Evolutionary conservation across 1,139 yeast genomes (phyloP).

Genomic region (Hansenula lynferdii): DNA sequence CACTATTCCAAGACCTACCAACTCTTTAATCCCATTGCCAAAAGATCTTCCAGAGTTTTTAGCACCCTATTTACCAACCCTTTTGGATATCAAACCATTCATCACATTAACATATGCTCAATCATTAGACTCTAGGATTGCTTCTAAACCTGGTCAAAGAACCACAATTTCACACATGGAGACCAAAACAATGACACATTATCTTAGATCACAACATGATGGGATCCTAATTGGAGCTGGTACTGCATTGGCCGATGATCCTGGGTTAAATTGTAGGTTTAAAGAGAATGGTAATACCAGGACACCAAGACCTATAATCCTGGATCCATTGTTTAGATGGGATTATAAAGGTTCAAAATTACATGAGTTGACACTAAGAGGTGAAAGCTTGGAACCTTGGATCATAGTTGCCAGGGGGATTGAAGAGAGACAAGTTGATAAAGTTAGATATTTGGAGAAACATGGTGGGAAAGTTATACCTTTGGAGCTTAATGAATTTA

Average conservation of each 20-base stretch:
- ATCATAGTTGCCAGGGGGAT: slow-evolving; percentile 39
- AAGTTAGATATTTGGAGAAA: slow-evolving; percentile 23
- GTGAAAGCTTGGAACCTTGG: slow-evolving; percentile 58
- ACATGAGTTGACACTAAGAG: slow-evolving; percentile 33
- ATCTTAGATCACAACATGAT: slow-evolving; percentile 71
- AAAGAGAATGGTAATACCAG: slow-evolving; percentile 22
- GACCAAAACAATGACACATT: slow-evolving; percentile 94
- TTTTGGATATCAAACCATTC: slow-evolving; percentile 33
- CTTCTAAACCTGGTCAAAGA: slow-evolving; percentile 66
- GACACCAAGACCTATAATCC: slow-evolving; percentile 58
- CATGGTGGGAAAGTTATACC: slow-evolving; percentile 34
- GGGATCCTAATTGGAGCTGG: slow-evolving; percentile 80
- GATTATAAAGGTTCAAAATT: slow-evolving; percentile 44
- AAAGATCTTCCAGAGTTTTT: slow-evolving; percentile 29
- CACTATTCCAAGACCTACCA: slow-evolving; percentile 2
- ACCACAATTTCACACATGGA: slow-evolving; percentile 83
- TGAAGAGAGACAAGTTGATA: slow-evolving; percentile 16
- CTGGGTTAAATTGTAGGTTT: slow-evolving; percentile 74
- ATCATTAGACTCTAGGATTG: slow-evolving; percentile 80
- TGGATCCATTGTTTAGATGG: slow-evolving; percentile 73
- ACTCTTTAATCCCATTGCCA: slow-evolving; percentile 28
- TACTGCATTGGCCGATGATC: slow-evolving; percentile 83
- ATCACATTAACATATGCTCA: slow-evolving; percentile 90
- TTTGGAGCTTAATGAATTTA: slow-evolving; percentile 27
- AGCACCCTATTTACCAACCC: slow-evolving; percentile 33